Conservation (phyloP, 2,329 filamentous ascomycete genomes). For the Colletotrichum sp. region DNA sequence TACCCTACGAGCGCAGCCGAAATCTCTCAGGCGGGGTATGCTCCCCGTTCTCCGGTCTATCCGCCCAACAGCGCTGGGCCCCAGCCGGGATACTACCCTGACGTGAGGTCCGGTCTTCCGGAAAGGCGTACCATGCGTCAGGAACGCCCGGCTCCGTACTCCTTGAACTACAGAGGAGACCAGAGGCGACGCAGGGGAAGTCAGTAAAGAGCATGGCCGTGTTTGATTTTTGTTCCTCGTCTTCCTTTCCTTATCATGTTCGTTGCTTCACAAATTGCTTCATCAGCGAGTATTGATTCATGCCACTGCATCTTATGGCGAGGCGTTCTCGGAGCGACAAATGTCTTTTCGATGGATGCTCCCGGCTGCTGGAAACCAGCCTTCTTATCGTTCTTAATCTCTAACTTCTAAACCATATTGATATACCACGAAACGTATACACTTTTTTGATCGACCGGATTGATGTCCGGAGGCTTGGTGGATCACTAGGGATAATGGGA, state of each 20-base stretch:
- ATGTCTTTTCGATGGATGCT: not conserved
- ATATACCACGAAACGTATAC: not conserved
- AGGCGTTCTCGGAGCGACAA: conserved; percentile 4
- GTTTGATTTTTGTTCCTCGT: too few relatives aligned
- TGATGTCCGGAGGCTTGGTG: not conserved
- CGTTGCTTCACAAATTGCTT: not conserved
- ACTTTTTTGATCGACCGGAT: not conserved
- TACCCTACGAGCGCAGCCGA: conserved; percentile 1
- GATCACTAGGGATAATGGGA: not conserved
- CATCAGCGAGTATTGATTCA: not conserved
- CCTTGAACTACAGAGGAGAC: conserved; percentile 11
- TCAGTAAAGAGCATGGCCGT: not conserved
- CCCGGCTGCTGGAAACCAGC: conserved; percentile 6
- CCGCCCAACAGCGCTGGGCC: not conserved
- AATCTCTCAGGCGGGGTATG: conserved; percentile 7
- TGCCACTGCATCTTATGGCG: not conserved
- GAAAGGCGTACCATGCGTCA: conserved; percentile 11
- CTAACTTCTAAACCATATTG: not conserved
- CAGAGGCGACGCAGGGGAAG: conserved; percentile 11
- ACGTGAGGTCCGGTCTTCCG: conserved; percentile 8
- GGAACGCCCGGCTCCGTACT: conserved; percentile 11
- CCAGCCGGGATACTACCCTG: not conserved
- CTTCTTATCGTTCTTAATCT: not conserved
- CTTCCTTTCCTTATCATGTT: not conserved
- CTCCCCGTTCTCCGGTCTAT: conserved; percentile 8